Percentiles rank a stretch among this genome's conserved stretches.
phyloP scores from a whole-genome alignment of 257 asterid genomes.

The Hygrophila difformis region DNA sequence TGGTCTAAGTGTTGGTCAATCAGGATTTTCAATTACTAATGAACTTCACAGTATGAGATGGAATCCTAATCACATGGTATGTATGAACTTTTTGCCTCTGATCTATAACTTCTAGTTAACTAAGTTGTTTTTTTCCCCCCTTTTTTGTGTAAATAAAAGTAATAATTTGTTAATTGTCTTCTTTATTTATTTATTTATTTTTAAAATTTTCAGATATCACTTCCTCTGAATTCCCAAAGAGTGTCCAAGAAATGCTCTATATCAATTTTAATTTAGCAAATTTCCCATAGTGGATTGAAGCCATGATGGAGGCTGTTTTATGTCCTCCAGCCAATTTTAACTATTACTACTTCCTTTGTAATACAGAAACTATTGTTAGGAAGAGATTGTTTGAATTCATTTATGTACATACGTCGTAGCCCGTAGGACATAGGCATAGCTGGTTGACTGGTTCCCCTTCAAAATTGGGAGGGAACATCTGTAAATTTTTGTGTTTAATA shows the following conservation, averaged over 20 bases:
- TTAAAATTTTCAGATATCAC: constrained; percentile 37
- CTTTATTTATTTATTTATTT: background rate
- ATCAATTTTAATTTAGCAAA: constrained; percentile 32
- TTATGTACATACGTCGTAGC: background rate
- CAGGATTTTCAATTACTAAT: constrained; percentile 22
- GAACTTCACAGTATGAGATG: constrained; percentile 24
- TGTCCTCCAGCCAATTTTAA: background rate
- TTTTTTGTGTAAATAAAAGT: background rate
- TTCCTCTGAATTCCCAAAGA: constrained; percentile 36
- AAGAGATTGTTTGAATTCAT: background rate
- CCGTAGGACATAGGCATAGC: too few species aligned
- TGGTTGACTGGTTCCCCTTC: too few species aligned
- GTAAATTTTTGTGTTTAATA: background rate
- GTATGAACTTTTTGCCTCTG: background rate
- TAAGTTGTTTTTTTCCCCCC: background rate
- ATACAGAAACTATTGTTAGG: too few species aligned
- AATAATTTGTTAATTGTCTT: background rate
- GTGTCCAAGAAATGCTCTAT: constrained; percentile 51
- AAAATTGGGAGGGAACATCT: background rate
- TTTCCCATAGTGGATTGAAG: too few species aligned
- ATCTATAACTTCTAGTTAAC: background rate
- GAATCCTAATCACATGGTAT: constrained; percentile 28
- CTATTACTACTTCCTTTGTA: too few species aligned
- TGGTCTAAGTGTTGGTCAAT: constrained; percentile 28
- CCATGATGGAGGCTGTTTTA: background rate